Percentiles rank a stretch among this genome's conserved stretches.
These are phyloP conservation scores for Apiotrichum laibachii DNA, from an alignment of 1,284 basidiomycete genomes.

Conservation along the genomic window DNA sequence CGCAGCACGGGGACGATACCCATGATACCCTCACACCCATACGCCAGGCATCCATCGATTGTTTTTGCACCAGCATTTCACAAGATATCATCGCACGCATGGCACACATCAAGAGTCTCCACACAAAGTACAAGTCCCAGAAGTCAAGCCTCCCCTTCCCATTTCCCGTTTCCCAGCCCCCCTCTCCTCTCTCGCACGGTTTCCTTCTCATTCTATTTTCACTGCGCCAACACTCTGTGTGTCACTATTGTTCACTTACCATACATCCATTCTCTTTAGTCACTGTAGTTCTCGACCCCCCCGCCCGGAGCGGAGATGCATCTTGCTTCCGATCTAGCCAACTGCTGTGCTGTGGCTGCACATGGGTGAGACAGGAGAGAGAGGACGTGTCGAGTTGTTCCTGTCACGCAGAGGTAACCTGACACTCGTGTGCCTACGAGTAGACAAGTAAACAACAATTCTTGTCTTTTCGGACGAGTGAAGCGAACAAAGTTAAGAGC, in stretches of 20 bases:
- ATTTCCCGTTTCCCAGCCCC: background rate
- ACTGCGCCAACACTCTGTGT: background rate
- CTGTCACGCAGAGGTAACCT: too few relatives aligned
- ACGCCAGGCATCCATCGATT: background rate
- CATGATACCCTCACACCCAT: background rate
- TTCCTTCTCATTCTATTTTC: background rate
- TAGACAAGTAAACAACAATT: too few relatives aligned
- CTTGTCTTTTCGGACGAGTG: too few relatives aligned
- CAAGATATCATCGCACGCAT: background rate
- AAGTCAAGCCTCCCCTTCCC: background rate
- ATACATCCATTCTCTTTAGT: background rate
- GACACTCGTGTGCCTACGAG: too few relatives aligned
- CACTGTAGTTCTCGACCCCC: conserved; percentile 3
- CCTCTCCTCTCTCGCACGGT: background rate
- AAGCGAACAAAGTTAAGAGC: too few relatives aligned
- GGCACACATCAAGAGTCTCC: background rate
- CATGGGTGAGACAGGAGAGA: too few relatives aligned
- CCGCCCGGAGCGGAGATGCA: conserved; percentile 5
- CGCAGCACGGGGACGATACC: background rate
- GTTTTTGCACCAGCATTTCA: background rate
- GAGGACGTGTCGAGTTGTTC: too few relatives aligned
- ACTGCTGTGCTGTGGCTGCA: too few relatives aligned
- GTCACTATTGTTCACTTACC: conserved; percentile 6
- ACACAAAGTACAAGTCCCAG: background rate
- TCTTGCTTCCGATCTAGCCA: conserved; percentile 1